These are phyloP conservation scores for Dryas integrifolia DNA, from an alignment of 331 rosid genomes.

Conservation along the genomic window DNA sequence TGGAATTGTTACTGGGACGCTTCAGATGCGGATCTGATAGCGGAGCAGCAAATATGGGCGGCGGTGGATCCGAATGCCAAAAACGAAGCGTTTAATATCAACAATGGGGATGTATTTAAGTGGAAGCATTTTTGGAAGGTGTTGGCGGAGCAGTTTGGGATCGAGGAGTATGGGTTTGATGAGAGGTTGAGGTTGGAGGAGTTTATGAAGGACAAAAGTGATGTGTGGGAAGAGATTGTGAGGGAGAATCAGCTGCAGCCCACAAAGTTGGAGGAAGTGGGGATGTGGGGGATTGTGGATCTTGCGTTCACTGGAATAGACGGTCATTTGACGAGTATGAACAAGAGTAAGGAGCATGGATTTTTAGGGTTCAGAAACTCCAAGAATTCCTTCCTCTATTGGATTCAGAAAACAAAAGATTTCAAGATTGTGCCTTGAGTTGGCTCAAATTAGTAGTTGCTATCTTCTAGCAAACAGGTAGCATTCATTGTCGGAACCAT, in stretches of 20 bases:
- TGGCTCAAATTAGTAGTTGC: too few relatives aligned
- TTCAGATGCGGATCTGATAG: conserved; percentile 66
- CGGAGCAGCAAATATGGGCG: conserved; percentile 70
- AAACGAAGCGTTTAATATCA: conserved; percentile 57
- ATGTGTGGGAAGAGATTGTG: conserved; percentile 62
- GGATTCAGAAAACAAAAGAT: conserved; percentile 55
- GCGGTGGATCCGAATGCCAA: conserved; percentile 64
- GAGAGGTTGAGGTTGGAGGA: conserved; percentile 33
- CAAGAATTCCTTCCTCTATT: conserved; percentile 45
- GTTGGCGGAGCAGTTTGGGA: conserved; percentile 65
- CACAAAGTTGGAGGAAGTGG: conserved; percentile 43
- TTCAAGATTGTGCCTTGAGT: conserved; percentile 54
- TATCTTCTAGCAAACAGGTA: too few relatives aligned
- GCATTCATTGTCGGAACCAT: too few relatives aligned
- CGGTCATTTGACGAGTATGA: conserved; percentile 43
- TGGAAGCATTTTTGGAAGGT: conserved; percentile 74
- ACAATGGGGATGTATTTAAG: conserved; percentile 58
- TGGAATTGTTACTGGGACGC: conserved; percentile 47
- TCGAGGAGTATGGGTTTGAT: conserved; percentile 50
- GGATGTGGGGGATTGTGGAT: conserved; percentile 55
- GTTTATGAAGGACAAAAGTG: conserved; percentile 43
- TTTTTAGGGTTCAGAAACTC: conserved; percentile 72
- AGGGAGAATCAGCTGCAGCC: conserved; percentile 42
- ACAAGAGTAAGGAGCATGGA: conserved; percentile 71
- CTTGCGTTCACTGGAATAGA: neutral